phyloP scores from a whole-genome alignment of 2,329 filamentous ascomycete species.

The Sclerotinia trifoliorum region DNA sequence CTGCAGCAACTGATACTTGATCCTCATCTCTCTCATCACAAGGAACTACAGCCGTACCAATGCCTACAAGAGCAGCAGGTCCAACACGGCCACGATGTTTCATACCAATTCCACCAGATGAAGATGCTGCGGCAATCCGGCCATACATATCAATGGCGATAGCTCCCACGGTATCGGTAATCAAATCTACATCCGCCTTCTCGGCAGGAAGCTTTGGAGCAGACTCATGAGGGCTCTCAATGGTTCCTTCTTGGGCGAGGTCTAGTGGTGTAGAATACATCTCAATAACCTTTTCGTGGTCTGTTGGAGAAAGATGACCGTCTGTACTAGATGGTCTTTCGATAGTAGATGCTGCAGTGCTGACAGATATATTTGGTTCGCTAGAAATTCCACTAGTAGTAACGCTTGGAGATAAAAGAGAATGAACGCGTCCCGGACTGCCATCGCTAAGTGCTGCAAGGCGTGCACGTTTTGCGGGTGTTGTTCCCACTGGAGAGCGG shows the following conservation, averaged over 20 bases:
- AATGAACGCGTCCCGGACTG: conserved; percentile 32
- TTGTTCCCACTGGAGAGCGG: conserved; percentile 26
- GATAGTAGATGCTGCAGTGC: conserved; percentile 15
- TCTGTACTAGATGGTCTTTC: conserved; percentile 31
- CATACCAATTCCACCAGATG: conserved; percentile 97
- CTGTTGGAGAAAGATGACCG: conserved; percentile 33
- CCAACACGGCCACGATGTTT: conserved; percentile 91
- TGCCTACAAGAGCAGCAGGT: conserved; percentile 86
- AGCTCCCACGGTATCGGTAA: conserved; percentile 93
- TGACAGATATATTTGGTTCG: conserved; percentile 30
- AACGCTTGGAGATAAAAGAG: conserved; percentile 33
- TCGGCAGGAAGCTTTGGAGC: conserved; percentile 21
- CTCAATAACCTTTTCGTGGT: conserved; percentile 17
- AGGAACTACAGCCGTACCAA: conserved; percentile 89
- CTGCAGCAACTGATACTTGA: conserved; percentile 70
- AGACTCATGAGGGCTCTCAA: conserved; percentile 26
- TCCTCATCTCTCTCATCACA: conserved; percentile 67
- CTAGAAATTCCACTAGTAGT: conserved; percentile 24
- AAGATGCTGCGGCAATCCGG: conserved; percentile 89
- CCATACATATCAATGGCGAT: conserved; percentile 87
- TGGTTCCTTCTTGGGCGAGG: conserved; percentile 32
- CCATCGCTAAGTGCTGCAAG: conserved; percentile 32
- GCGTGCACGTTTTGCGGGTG: conserved; percentile 36
- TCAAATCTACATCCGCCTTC: conserved; percentile 51
- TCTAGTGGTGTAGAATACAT: conserved; percentile 20